phyloP scores from a whole-genome alignment of 371 early-diverging fungal species.

The Rhizomucor miehei region DNA sequence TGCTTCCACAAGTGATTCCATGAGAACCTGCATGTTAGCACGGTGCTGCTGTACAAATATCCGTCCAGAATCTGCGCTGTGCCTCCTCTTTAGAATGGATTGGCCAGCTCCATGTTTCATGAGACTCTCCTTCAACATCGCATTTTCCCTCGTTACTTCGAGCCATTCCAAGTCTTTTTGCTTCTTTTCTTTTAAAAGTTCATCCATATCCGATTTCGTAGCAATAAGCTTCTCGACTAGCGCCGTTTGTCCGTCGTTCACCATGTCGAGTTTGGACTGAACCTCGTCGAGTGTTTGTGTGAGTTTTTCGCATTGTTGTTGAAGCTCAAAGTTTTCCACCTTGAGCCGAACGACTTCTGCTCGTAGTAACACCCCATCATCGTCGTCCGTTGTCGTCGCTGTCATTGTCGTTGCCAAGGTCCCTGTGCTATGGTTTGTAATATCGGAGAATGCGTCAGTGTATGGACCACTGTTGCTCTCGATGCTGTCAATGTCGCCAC shows the following conservation, averaged over 20 bases:
- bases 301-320: conserved; percentile 33
- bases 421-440: conserved; percentile 1
- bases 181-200: conserved; percentile 20
- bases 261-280: conserved; percentile 33
- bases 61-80: too few relatives aligned
- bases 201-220: conserved; percentile 33
- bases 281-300: conserved; percentile 25
- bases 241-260: conserved; percentile 44
- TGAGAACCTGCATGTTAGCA: not conserved
- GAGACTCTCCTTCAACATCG: conserved; percentile 7
- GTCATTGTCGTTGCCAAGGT: conserved; percentile 4
- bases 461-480: not conserved
- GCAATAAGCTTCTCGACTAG: conserved; percentile 30
- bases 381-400: not conserved
- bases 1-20: not conserved
- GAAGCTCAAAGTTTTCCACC: conserved; percentile 30
- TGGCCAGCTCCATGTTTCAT: not conserved
- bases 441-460: conserved; percentile 12
- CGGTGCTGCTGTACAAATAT: not conserved
- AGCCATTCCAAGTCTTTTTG: conserved; percentile 18
- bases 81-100: not conserved
- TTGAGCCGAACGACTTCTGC: conserved; percentile 28
- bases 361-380: conserved; percentile 11
- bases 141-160: conserved; percentile 13
- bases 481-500: conserved; percentile 13